Percentiles rank a stretch among this genome's conserved stretches.
phyloP scores from a whole-genome alignment of 1,139 yeast genomes.

The Yamadazyma spencermartinsiae region DNA sequence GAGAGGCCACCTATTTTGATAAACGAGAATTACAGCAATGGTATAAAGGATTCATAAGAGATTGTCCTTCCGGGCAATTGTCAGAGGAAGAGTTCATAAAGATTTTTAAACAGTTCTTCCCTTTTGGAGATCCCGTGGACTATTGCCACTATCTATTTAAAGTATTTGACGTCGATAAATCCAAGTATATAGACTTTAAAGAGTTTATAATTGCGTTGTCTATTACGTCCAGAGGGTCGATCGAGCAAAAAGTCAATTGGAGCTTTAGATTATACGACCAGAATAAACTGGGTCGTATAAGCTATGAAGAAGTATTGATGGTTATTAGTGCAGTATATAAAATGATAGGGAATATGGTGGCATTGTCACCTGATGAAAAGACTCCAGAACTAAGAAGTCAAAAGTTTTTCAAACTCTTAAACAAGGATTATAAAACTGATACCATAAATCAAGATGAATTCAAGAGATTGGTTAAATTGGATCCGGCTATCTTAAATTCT shows the following conservation, averaged over 20 bases:
- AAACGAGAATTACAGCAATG: conserved; percentile 94
- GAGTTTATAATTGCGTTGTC: conserved; percentile 90
- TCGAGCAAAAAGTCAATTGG: conserved; percentile 85
- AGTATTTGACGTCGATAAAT: conserved; percentile 82
- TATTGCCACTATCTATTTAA: conserved; percentile 87
- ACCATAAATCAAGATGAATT: conserved; percentile 76
- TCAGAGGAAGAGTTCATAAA: conserved; percentile 86
- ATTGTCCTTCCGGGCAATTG: conserved; percentile 89
- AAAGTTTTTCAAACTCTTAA: conserved; percentile 74
- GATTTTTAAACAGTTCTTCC: conserved; percentile 94
- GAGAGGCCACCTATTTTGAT: conserved; percentile 88
- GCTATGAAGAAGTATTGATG: conserved; percentile 73
- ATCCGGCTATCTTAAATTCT: conserved; percentile 79
- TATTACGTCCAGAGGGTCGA: conserved; percentile 82
- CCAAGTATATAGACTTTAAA: conserved; percentile 84
- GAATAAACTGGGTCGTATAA: conserved; percentile 71
- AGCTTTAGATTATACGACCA: conserved; percentile 87
- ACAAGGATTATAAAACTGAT: conserved; percentile 66
- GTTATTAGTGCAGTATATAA: conserved; percentile 85
- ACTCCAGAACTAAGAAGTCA: conserved; percentile 88
- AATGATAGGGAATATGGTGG: conserved; percentile 96
- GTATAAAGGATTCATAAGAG: conserved; percentile 94
- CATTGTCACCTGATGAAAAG: conserved; percentile 84
- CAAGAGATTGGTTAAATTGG: conserved; percentile 75
- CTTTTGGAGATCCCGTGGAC: conserved; percentile 95